Evolutionary conservation across 2,329 filamentous ascomycete species (phyloP).

Genomic region (Fusarium heterosporum): DNA sequence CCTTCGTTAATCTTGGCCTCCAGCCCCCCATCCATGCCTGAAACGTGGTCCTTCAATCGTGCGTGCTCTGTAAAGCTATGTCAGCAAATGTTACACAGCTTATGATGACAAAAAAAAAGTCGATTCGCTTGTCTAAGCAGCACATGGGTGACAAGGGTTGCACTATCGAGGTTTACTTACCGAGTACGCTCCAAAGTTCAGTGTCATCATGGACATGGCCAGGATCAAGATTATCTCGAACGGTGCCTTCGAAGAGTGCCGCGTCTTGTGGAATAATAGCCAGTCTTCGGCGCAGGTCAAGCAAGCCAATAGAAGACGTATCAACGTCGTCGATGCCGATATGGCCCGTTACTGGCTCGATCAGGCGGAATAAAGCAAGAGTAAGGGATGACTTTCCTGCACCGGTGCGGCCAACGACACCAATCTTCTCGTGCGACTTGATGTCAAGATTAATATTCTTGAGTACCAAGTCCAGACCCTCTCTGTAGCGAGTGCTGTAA

Average conservation of each 20-base stretch:
- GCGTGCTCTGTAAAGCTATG: constrained; percentile 76
- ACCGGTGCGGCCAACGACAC: constrained; percentile 94
- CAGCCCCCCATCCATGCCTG: constrained; percentile 86
- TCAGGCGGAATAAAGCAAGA: constrained; percentile 92
- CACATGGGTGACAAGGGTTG: constrained; percentile 25
- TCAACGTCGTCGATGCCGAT: constrained; percentile 92
- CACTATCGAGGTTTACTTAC: constrained; percentile 63
- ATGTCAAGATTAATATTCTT: constrained; percentile 94
- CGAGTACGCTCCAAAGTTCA: constrained; percentile 94
- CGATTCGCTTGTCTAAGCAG: constrained; percentile 5
- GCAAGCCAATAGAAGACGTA: constrained; percentile 87
- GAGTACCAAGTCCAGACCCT: constrained; percentile 89
- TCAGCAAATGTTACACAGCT: constrained; percentile 41
- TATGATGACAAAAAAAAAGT: constrained; percentile 25
- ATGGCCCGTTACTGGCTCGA: constrained; percentile 84
- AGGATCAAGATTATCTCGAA: constrained; percentile 95
- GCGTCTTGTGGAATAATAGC: constrained; percentile 99
- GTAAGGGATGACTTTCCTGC: constrained; percentile 97
- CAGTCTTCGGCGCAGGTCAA: constrained; percentile 88
- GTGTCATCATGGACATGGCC: constrained; percentile 96
- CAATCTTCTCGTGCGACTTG: constrained; percentile 97
- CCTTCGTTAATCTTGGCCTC: constrained; percentile 94
- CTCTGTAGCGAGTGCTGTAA: constrained; percentile 93
- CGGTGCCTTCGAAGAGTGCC: constrained; percentile 91
- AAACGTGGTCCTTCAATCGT: constrained; percentile 89